Conservation (phyloP, 768 basidiomycete genomes). For the Pholiota microspora region DNA sequence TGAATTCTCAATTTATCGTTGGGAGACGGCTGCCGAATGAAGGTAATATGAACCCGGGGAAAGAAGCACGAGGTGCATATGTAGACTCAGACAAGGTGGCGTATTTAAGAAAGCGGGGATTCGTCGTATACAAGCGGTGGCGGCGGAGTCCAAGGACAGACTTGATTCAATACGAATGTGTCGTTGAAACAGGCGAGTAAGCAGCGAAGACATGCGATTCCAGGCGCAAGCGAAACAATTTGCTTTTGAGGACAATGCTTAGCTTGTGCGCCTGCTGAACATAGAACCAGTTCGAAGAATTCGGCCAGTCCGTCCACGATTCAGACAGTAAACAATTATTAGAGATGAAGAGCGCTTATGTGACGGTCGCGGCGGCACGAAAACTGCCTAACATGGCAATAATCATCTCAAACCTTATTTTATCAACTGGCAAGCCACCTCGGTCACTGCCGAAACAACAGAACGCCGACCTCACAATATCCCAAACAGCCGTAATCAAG, state of each 20-base stretch:
- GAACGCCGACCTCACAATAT: constrained; percentile 24
- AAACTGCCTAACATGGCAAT: background rate
- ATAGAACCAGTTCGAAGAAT: too few relatives aligned
- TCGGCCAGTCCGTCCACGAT: too few relatives aligned
- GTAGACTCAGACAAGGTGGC: background rate
- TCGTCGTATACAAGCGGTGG: background rate
- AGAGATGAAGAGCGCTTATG: background rate
- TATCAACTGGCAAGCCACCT: constrained; percentile 40
- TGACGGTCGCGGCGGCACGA: background rate
- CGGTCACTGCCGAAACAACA: constrained; percentile 34
- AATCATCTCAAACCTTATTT: constrained; percentile 31
- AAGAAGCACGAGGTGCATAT: too few relatives aligned
- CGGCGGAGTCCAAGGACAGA: background rate
- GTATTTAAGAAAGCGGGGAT: background rate
- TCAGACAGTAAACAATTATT: too few relatives aligned
- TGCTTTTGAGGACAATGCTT: too few relatives aligned
- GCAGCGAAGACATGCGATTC: background rate
- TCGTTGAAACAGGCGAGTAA: too few relatives aligned
- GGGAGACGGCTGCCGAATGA: too few relatives aligned
- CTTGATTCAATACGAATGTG: too few relatives aligned
- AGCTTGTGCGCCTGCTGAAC: too few relatives aligned
- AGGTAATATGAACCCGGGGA: too few relatives aligned
- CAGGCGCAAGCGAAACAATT: too few relatives aligned
- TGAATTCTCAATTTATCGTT: too few relatives aligned
- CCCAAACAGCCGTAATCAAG: constrained; percentile 37